phyloP scores from a whole-genome alignment of 2,329 filamentous ascomycete genomes.

The Basipetospora chlamydospora region DNA sequence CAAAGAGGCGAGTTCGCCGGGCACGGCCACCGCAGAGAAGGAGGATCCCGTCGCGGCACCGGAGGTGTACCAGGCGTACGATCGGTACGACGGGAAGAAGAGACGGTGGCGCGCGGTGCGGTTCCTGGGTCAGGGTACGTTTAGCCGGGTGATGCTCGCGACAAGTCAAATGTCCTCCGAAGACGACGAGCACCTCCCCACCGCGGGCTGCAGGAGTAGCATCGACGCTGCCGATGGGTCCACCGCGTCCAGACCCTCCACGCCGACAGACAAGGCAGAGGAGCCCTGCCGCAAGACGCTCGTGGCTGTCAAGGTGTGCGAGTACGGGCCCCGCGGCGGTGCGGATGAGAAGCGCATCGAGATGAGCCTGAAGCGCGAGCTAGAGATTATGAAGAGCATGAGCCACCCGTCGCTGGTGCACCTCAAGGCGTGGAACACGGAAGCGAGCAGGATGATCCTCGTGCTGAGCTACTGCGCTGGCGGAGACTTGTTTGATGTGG shows the following conservation, averaged over 20 bases:
- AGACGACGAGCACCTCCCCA: slow-evolving; percentile 24
- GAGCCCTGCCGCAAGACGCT: slow-evolving; percentile 55
- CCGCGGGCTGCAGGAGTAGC: slow-evolving; percentile 11
- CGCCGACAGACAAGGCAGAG: too few relatives aligned
- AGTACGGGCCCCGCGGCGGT: slow-evolving; percentile 85
- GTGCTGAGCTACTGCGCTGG: slow-evolving; percentile 87
- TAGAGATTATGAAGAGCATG: slow-evolving; percentile 82
- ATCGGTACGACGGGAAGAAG: slow-evolving; percentile 51
- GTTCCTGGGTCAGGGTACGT: slow-evolving; percentile 79
- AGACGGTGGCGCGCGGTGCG: slow-evolving; percentile 69
- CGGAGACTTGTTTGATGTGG: slow-evolving; percentile 88
- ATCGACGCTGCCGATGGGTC: slow-evolving; percentile 2
- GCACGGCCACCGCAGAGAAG: slow-evolving; percentile 26
- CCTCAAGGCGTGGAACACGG: slow-evolving; percentile 81
- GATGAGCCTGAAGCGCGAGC: slow-evolving; percentile 82
- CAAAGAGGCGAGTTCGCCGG: slow-evolving; percentile 23
- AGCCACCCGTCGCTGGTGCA: slow-evolving; percentile 83
- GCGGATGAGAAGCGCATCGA: slow-evolving; percentile 88
- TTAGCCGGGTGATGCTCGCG: slow-evolving; percentile 85
- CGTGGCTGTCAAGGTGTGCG: slow-evolving; percentile 89
- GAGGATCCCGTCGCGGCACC: slow-evolving; percentile 24
- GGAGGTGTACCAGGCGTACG: slow-evolving; percentile 58
- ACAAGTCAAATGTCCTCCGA: slow-evolving; percentile 55
- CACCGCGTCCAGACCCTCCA: too few relatives aligned
- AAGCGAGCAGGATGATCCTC: slow-evolving; percentile 66